These are phyloP conservation scores for Trapa bicornis DNA, from an alignment of 345 rosid genomes.

Conservation along the genomic window DNA sequence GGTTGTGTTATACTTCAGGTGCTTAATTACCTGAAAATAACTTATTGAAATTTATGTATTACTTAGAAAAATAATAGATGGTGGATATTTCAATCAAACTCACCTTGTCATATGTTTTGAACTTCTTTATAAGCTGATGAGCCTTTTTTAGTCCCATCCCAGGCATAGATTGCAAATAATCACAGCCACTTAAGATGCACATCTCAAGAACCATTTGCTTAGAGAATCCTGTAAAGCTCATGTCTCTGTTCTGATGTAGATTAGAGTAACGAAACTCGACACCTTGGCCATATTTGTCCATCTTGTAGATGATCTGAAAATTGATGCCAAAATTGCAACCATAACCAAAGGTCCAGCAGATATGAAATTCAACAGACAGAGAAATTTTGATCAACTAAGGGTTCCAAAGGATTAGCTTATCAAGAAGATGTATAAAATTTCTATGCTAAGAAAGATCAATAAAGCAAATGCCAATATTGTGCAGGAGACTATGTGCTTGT, in stretches of 20 bases:
- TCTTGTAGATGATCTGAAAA: constrained; percentile 69
- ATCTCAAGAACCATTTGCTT: constrained; percentile 84
- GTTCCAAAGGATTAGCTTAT: background rate
- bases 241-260: constrained; percentile 57
- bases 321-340: constrained; percentile 2
- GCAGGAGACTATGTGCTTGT: constrained; percentile 1
- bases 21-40: constrained; percentile 67
- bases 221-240: constrained; percentile 59
- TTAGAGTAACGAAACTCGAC: constrained; percentile 62
- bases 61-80: background rate
- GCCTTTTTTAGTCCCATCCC: constrained; percentile 97
- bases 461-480: background rate
- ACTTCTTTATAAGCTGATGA: constrained; percentile 66
- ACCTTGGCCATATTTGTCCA: constrained; percentile 96
- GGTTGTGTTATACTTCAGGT: constrained; percentile 60
- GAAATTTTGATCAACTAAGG: background rate
- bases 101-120: constrained; percentile 76
- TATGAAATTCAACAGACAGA: constrained; percentile 1
- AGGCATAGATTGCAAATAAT: constrained; percentile 78
- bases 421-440: background rate
- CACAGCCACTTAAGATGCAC: constrained; percentile 99
- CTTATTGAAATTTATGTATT: constrained; percentile 4
- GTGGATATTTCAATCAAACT: constrained; percentile 1
- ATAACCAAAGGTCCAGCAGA: constrained; percentile 1
- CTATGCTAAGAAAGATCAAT: background rate